phyloP scores from a whole-genome alignment of 2,329 filamentous ascomycete genomes.

The Apiospora saccharicola region DNA sequence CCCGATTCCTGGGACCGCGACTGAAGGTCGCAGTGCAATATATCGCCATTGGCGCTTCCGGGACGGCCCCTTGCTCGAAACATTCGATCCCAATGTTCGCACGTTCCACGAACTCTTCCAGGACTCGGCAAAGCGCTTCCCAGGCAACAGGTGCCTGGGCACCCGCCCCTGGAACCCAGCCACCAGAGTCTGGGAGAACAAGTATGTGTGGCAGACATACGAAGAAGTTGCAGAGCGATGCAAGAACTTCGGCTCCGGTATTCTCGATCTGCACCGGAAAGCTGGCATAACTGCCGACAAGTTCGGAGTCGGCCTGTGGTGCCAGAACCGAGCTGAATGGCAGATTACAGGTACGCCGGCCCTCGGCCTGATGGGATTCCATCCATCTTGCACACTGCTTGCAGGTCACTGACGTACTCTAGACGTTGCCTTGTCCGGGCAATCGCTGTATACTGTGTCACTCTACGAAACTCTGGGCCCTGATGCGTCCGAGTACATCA shows the following conservation, averaged over 20 bases:
- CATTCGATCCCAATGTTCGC: conserved; percentile 72
- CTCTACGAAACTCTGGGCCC: conserved; percentile 96
- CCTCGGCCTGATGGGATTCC: neutral
- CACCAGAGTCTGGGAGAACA: conserved; percentile 75
- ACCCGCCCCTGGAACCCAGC: conserved; percentile 78
- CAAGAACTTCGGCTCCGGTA: conserved; percentile 83
- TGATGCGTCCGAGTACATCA: conserved; percentile 91
- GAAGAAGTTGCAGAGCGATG: conserved; percentile 78
- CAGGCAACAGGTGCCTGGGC: conserved; percentile 79
- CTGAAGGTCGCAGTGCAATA: conserved; percentile 74
- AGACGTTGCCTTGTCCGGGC: conserved; percentile 89
- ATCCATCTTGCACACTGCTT: conserved; percentile 8
- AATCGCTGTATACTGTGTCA: conserved; percentile 87
- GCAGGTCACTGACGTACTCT: conserved; percentile 28
- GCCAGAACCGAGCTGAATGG: conserved; percentile 88
- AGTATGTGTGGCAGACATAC: conserved; percentile 87
- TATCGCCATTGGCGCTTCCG: conserved; percentile 85
- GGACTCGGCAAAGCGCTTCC: conserved; percentile 64
- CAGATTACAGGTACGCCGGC: conserved; percentile 72
- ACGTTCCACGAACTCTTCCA: conserved; percentile 88
- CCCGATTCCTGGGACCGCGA: conserved; percentile 76
- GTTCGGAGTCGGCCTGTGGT: conserved; percentile 84
- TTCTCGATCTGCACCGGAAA: conserved; percentile 82
- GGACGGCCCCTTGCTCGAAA: conserved; percentile 74
- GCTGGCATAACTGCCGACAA: conserved; percentile 71